Base-by-base conservation (phyloP, 2,329 filamentous ascomycete genomes). In the Talaromyces albobiverticillius region DNA sequence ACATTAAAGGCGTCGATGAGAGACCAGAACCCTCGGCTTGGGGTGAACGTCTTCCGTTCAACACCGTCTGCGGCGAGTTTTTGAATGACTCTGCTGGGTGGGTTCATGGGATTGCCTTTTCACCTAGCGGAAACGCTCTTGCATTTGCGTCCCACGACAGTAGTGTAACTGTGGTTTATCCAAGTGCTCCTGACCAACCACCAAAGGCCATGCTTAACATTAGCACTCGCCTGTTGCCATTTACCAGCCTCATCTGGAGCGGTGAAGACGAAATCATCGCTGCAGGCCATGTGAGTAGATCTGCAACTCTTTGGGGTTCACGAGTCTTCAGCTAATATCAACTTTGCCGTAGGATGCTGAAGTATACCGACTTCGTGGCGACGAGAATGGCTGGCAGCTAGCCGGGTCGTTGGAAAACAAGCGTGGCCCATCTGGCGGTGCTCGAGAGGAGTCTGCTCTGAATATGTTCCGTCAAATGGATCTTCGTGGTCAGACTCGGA, bases 381-480 rank as follows among this genome's bases (percentile, higher is more conserved):
- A 82, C 56, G 84, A 88, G 62, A 76, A 77, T 31, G 92, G 93
- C 41, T 99, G 94, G 94, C 82, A 90, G 67, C 77, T 96, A 34
- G 83, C 82, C 32, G 92, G 91, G 29, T 87, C 89, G 3, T 77
- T 97, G 57, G 92, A 96, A 75, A 78, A 79, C 46, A 91, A 92
- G 74, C 79, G 82, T 47, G 76, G 81, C 4, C 45, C 32, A 26
- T 78, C 81, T 25, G 86, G 82, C 40, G 71, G 79, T 53, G 76
- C 73, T 2, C 82, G 88, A 29, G 94, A 97, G 74, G 94, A 97
- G 71, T 94, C 89, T 60, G 94, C 94, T 22, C 78, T 96, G 71
- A 96, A 97, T 74, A 96, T 97, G 90, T 99, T 99, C 78, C 85
- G 86, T 66, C 92, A 96, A 78, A 97, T 99, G 94, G 94, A 99